Conservation (phyloP, 225 moss, liverwort and hornwort genomes). For the Marchantia polymorpha region DNA sequence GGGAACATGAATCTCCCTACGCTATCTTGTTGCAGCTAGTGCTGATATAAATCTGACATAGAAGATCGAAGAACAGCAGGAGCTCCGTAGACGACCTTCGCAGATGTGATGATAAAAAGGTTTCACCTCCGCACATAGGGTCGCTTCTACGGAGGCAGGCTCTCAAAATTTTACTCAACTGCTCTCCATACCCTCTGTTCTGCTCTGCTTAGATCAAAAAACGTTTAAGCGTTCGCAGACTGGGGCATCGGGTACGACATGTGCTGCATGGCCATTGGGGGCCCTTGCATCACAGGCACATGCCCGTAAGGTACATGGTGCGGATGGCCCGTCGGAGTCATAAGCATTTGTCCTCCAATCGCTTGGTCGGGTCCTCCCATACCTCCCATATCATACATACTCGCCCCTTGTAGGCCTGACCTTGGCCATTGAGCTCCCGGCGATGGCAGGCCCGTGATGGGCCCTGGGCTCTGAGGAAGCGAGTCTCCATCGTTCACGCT, state of each 20-base stretch:
- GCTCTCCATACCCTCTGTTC: not conserved
- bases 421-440: slow-evolving; percentile 45
- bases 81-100: slow-evolving; percentile 22
- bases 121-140: slow-evolving; percentile 23
- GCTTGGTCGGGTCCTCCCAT: slow-evolving; percentile 28
- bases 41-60: slow-evolving; percentile 5
- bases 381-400: slow-evolving; percentile 23
- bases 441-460: slow-evolving; percentile 73
- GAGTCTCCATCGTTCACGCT: slow-evolving; percentile 77
- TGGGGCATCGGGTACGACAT: slow-evolving; percentile 35
- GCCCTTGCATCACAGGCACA: slow-evolving; percentile 32
- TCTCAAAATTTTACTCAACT: slow-evolving; percentile 29
- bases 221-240: slow-evolving; percentile 29
- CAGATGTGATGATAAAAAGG: slow-evolving; percentile 27
- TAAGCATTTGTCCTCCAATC: slow-evolving; percentile 30
- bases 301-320: slow-evolving; percentile 32
- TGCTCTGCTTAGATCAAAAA: not conserved
- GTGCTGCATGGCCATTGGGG: slow-evolving; percentile 33
- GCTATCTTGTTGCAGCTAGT: not conserved
- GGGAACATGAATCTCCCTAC: slow-evolving; percentile 21
- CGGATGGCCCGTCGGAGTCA: slow-evolving; percentile 26
- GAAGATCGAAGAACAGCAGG: slow-evolving; percentile 6
- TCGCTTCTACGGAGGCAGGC: slow-evolving; percentile 13
- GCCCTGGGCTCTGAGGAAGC: slow-evolving; percentile 71
- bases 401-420: slow-evolving; percentile 21